A percentile compares a stretch with the other conserved stretches of the same genome.
These are phyloP conservation scores for Thelonectria rubi DNA, from an alignment of 2,329 filamentous ascomycete species.

Conservation along the genomic window DNA sequence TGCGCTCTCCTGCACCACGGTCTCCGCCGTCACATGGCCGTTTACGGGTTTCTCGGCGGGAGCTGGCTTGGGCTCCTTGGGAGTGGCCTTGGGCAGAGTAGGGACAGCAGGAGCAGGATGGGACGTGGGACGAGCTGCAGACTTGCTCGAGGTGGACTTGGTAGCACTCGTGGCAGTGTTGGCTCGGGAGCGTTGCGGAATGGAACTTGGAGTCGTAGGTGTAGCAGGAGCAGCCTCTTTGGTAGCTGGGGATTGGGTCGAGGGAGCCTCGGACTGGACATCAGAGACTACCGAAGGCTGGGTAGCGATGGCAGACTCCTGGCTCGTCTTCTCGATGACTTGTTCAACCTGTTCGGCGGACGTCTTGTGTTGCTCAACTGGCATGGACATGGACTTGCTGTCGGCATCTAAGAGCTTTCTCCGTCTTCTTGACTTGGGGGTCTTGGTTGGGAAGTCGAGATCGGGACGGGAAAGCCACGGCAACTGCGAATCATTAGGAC, in stretches of 20 bases:
- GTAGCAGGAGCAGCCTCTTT: slow-evolving; percentile 47
- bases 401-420: slow-evolving; percentile 53
- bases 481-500: slow-evolving; percentile 51
- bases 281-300: slow-evolving; percentile 32
- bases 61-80: slow-evolving; percentile 44
- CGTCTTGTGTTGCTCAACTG: slow-evolving; percentile 51
- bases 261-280: slow-evolving; percentile 29
- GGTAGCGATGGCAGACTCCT: slow-evolving; percentile 24
- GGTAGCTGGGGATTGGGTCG: slow-evolving; percentile 41
- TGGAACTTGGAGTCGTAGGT: slow-evolving; percentile 47
- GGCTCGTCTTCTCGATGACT: slow-evolving; percentile 30
- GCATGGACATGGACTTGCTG: slow-evolving; percentile 53
- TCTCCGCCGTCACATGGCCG: slow-evolving; percentile 30
- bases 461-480: slow-evolving; percentile 67
- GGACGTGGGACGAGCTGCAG: slow-evolving; percentile 46
- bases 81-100: slow-evolving; percentile 52
- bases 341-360: slow-evolving; percentile 38
- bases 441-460: slow-evolving; percentile 57
- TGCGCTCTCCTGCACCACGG: slow-evolving; percentile 21
- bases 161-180: slow-evolving; percentile 37
- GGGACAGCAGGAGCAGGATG: slow-evolving; percentile 58
- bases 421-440: slow-evolving; percentile 51
- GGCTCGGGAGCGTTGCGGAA: slow-evolving; percentile 37
- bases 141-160: slow-evolving; percentile 41
- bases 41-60: slow-evolving; percentile 39